Base-by-base conservation (phyloP, 1,284 basidiomycete genomes). In the Rhodofomes roseus region DNA sequence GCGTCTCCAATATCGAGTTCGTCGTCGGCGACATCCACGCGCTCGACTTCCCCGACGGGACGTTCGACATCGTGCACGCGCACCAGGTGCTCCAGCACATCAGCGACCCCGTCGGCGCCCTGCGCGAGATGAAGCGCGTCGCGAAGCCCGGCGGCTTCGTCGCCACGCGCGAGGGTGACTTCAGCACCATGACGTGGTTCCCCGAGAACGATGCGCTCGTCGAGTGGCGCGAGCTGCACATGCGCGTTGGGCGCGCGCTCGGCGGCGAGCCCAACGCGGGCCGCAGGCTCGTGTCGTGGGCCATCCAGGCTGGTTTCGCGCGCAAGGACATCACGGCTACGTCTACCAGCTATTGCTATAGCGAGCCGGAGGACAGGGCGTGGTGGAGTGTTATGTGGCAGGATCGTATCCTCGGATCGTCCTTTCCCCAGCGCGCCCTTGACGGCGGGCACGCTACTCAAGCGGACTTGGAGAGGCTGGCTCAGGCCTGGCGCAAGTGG, bases 71-170 rank as follows among this genome's bases (percentile, higher is more conserved):
- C 61, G 77, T 78, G n/a, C 77, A 79, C 61, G 73, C 74, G 36
- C 78, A 79, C 61, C 78, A 80, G 64, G 77, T 81, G 14, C 69
- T 80, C 4, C 75, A 77, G 65, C 78, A 81, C 65, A 66, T 79
- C 34, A 51, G 64, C 6, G 74, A 80, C 58, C 78, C 78, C 2
- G 66, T 77, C 20, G 59, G 65, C 29, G 71, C 74, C 8, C 66
- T 80, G 37, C 68, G 69, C 52, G 79, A 81, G 68, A 79, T 81
- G 77, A 68, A 67, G 11, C 71, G 79, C 29, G 78, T 80, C 46
- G 68, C 73, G 0, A 78, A 76, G 62, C 68, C 71, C 2, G 78
- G 78, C 31, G 79, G 79, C 16, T 59, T 79, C 53, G 73, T 81
- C 54, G 76, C 76, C n/a, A 69, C 65, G 11, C 71, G 77, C 55